These are phyloP conservation scores for Ophiocordyceps camponoti-leonardi DNA, from an alignment of 2,329 filamentous ascomycete genomes.

Conservation along the genomic window DNA sequence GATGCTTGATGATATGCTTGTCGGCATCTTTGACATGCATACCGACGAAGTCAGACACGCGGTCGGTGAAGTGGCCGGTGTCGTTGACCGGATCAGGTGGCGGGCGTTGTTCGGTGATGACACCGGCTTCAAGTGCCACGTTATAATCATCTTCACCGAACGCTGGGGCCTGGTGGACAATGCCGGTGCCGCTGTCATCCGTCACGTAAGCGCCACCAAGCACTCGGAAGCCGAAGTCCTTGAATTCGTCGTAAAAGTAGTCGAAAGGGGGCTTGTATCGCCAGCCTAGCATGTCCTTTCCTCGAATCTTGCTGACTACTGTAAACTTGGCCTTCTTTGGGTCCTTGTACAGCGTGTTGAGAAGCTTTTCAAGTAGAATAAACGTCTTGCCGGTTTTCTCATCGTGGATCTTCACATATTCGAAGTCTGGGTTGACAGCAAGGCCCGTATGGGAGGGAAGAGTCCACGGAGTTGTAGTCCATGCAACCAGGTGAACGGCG, in stretches of 20 bases:
- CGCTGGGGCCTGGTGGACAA: conserved; percentile 85
- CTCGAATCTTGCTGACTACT: conserved; percentile 61
- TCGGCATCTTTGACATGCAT: conserved; percentile 86
- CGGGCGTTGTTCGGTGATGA: conserved; percentile 57
- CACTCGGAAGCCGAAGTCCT: conserved; percentile 67
- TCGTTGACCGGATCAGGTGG: conserved; percentile 91
- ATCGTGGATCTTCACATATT: conserved; percentile 76
- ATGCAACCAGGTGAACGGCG: conserved; percentile 60
- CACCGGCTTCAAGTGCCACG: conserved; percentile 56
- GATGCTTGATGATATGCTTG: conserved; percentile 78
- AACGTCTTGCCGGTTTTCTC: conserved; percentile 70
- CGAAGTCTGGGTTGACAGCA: conserved; percentile 64
- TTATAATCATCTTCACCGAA: conserved; percentile 96
- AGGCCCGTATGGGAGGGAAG: conserved; percentile 66
- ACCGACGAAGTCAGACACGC: conserved; percentile 66
- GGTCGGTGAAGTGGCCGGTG: conserved; percentile 58
- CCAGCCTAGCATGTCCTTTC: conserved; percentile 74
- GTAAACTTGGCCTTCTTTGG: conserved; percentile 91
- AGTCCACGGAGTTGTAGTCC: conserved; percentile 83
- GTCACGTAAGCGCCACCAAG: conserved; percentile 77
- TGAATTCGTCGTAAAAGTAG: conserved; percentile 81
- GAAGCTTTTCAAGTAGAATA: conserved; percentile 65
- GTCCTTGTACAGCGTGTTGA: conserved; percentile 79
- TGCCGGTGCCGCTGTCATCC: conserved; percentile 76
- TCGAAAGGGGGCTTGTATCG: conserved; percentile 78